Evolutionary conservation across 805 yeast genomes (phyloP), one percentile per base, ranked within the genome.

Genomic region (Nakazawaea sp.): DNA sequence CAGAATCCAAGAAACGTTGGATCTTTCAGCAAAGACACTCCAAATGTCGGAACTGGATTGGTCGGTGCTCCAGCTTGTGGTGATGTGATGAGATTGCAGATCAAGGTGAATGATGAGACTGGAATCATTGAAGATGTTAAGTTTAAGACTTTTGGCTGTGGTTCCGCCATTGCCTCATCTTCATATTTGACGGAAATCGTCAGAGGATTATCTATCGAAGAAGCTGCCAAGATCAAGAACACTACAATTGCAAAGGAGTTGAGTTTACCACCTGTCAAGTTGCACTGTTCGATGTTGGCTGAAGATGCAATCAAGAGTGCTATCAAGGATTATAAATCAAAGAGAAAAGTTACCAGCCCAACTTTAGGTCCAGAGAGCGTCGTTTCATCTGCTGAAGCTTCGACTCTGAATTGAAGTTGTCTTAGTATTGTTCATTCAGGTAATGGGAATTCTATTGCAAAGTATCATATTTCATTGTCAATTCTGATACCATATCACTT

Each of bases 21-120:
- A 13, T 75, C 96, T 5, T 64, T 92, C 60, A 87, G 89, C 62
- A 88, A 89, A 62, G 70, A 68, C 38, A 72, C 75, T 42, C 53
- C 63, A 13, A 75, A 78, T 48, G 97, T 92, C 10, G 98, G 98
- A 30, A 92, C 97, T 1, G 98, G 98, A 1, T 71, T 92, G 31
- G 98, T 92, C 12, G 98, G 98, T 40, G 97, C 98, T 0, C 97
- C 98, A 38, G 98, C 98, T 0, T 92, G 98, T 66, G 98, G 98
- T 39, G 98, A 92, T 66, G 98, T 92, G 31, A 92, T 92, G 96
- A 82, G 95, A 64, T 72, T 92, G 46, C 97, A 92, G 61, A 92
- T 92, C 53, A 78, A 89, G 58, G 98, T 92, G 8, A 81, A 81
- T 46, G 97, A 89, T 52, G 79, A 72, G 40, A 78, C 95, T 18